Conservation (phyloP, 441 rosid species). For the Adansonia gregorii region DNA sequence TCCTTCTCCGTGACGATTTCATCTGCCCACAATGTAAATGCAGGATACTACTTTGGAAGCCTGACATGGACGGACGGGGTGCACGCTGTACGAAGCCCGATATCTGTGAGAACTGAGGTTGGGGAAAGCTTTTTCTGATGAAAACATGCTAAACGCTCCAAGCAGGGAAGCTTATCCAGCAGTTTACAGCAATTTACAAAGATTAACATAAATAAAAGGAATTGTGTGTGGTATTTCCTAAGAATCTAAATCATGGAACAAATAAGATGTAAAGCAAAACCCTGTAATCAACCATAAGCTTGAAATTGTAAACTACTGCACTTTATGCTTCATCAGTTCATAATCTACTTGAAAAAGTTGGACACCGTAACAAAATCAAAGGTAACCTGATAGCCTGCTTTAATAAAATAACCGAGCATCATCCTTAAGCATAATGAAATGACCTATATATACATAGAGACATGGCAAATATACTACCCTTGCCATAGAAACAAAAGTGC, state of each 20-base stretch:
- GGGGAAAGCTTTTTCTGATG: constrained; percentile 13
- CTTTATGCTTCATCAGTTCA: constrained; percentile 4
- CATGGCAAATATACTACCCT: not conserved
- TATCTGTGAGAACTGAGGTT: constrained; percentile 41
- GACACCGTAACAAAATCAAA: not conserved
- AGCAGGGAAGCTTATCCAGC: constrained; percentile 11
- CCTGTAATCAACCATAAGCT: constrained; percentile 12
- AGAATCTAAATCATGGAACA: constrained; percentile 4
- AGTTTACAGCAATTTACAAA: not conserved
- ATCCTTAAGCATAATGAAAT: not conserved
- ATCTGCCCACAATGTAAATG: constrained; percentile 5
- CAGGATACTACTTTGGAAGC: constrained; percentile 43
- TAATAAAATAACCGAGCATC: not conserved
- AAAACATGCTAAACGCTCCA: not conserved
- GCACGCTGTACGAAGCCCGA: constrained; percentile 43
- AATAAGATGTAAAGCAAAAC: constrained; percentile 5
- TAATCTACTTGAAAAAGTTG: not conserved
- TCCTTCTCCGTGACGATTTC: constrained; percentile 29
- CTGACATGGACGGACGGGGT: constrained; percentile 50
- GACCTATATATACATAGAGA: not conserved
- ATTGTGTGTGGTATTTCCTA: not conserved
- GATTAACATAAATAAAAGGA: constrained; percentile 6
- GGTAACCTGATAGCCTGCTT: not conserved
- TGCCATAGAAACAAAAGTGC: not conserved
- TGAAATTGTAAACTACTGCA: constrained; percentile 9